These are phyloP conservation scores for Lojkania enalia DNA, from an alignment of 2,329 filamentous ascomycete genomes.

Conservation along the genomic window DNA sequence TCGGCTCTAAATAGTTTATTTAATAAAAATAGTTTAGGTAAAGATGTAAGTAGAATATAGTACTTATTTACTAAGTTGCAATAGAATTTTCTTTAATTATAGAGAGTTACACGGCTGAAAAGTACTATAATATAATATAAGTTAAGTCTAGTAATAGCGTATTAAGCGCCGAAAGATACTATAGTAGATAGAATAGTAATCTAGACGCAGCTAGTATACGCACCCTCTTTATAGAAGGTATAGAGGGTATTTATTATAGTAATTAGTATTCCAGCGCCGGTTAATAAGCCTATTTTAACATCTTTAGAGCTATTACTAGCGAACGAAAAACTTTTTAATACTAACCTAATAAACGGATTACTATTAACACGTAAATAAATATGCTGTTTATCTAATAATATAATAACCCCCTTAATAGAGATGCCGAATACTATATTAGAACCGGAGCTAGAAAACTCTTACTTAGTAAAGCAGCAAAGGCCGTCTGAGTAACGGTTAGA, in stretches of 20 bases:
- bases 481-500: constrained; percentile 10
- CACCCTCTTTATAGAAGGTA: constrained; percentile 3
- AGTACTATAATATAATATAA: constrained; percentile 1
- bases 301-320: constrained; percentile 3
- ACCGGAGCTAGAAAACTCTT: constrained; percentile 10
- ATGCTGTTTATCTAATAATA: constrained; percentile 1
- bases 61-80: constrained; percentile 1
- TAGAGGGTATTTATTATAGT: constrained; percentile 2
- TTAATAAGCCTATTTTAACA: not conserved
- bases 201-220: not conserved
- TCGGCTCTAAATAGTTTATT: constrained; percentile 1
- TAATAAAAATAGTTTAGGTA: constrained; percentile 2
- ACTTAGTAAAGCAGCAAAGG: constrained; percentile 16
- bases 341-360: not conserved
- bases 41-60: not conserved
- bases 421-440: not conserved
- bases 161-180: not conserved
- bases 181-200: constrained; percentile 2
- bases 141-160: not conserved
- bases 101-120: not conserved
- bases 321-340: not conserved
- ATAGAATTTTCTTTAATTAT: constrained; percentile 2
- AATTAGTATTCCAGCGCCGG: not conserved
- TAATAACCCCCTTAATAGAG: not conserved
- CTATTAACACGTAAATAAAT: not conserved